Percentiles rank a stretch among this genome's conserved stretches.
These are phyloP conservation scores for Talaromyces sp. DNA, from an alignment of 2,329 filamentous ascomycete species.

Conservation along the genomic window DNA sequence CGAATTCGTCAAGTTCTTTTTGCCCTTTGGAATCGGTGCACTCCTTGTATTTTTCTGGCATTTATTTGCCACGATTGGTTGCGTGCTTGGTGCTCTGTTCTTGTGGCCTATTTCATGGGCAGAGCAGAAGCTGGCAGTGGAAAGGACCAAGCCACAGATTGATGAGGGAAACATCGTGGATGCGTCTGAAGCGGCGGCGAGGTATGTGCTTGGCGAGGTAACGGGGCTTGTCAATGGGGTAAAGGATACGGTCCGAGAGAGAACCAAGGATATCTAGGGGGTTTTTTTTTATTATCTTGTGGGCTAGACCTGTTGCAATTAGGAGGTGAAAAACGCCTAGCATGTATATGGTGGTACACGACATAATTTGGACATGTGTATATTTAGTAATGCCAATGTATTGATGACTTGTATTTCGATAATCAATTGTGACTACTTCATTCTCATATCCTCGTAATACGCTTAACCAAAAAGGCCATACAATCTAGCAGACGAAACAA, in stretches of 20 bases:
- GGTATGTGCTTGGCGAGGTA: background rate
- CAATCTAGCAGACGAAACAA: background rate
- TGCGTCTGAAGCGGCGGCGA: background rate
- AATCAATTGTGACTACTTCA: background rate
- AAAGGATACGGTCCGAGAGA: background rate
- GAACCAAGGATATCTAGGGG: background rate
- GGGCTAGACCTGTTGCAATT: background rate
- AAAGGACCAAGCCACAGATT: background rate
- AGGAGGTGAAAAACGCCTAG: background rate
- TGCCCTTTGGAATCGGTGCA: slow-evolving; percentile 55
- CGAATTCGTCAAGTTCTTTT: slow-evolving; percentile 69
- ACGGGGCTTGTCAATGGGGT: background rate
- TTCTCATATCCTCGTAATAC: background rate
- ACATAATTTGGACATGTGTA: background rate
- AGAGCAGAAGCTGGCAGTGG: slow-evolving; percentile 36
- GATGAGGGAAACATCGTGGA: slow-evolving; percentile 8
- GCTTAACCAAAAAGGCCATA: background rate
- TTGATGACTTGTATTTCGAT: no score
- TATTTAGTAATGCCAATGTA: background rate
- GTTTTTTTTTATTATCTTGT: background rate
- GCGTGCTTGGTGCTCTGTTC: slow-evolving; percentile 54
- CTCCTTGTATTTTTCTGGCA: slow-evolving; percentile 60
- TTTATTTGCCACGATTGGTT: slow-evolving; percentile 60
- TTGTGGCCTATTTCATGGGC: slow-evolving; percentile 49
- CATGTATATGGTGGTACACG: background rate